Percentiles rank a stretch among this genome's conserved stretches.
These are phyloP conservation scores for Sequoiadendron giganteum DNA, from an alignment of 75 land plant genomes.

Conservation along the genomic window DNA sequence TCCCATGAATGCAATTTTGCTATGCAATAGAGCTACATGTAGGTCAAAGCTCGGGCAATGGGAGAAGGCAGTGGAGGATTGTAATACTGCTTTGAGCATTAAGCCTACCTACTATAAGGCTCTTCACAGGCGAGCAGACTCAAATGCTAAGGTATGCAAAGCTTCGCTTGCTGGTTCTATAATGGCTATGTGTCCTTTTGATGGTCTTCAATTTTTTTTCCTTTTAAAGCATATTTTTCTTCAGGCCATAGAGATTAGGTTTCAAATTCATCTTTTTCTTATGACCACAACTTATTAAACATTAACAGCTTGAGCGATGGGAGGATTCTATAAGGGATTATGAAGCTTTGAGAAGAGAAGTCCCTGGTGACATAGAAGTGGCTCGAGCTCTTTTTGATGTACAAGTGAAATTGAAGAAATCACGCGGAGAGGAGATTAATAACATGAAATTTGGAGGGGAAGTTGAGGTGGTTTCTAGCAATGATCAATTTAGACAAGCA, in stretches of 20 bases:
- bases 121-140: slow-evolving; percentile 69
- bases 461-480: slow-evolving; percentile 47
- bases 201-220: neutral
- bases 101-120: slow-evolving; percentile 75
- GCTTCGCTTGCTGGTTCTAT: neutral
- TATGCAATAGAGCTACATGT: slow-evolving; percentile 94
- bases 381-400: slow-evolving; percentile 64
- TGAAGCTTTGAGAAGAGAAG: slow-evolving; percentile 64
- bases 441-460: slow-evolving; percentile 60
- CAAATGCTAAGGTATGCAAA: slow-evolving; percentile 24
- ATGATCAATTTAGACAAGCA: slow-evolving; percentile 49
- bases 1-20: slow-evolving; percentile 68
- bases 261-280: too few relatives aligned
- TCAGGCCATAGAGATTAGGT: neutral
- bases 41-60: slow-evolving; percentile 81
- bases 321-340: slow-evolving; percentile 74
- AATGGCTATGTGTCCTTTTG: neutral
- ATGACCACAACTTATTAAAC: neutral
- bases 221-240: neutral
- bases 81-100: slow-evolving; percentile 65
- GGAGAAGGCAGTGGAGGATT: slow-evolving; percentile 95
- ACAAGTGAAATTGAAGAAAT: slow-evolving; percentile 59
- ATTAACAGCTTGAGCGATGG: slow-evolving; percentile 75
- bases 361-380: slow-evolving; percentile 70
- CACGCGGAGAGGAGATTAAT: slow-evolving; percentile 46